These are phyloP conservation scores for Noccaea caerulescens DNA, from an alignment of 345 rosid genomes.

Conservation along the genomic window DNA sequence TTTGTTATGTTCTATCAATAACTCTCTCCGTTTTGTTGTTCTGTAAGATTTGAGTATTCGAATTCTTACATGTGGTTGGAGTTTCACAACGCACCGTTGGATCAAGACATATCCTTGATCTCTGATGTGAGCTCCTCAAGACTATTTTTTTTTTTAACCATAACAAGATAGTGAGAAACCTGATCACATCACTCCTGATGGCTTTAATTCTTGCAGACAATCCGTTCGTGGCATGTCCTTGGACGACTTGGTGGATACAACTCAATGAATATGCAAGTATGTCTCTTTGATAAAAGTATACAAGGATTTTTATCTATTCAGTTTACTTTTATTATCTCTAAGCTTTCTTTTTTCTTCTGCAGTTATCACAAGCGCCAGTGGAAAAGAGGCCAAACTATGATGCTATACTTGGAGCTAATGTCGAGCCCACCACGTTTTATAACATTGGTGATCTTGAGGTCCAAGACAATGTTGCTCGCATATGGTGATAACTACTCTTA, in stretches of 20 bases:
- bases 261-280: conserved; percentile 98
- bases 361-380: conserved; percentile 78
- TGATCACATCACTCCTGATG: conserved; percentile 12
- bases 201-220: conserved; percentile 57
- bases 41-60: conserved; percentile 79
- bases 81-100: conserved; percentile 78
- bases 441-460: conserved; percentile 91
- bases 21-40: conserved; percentile 14
- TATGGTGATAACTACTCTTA: conserved; percentile 57
- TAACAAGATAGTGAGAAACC: not conserved
- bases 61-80: conserved; percentile 94
- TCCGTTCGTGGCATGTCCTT: conserved; percentile 91
- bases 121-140: conserved; percentile 65
- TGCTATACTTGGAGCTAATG: conserved; percentile 83
- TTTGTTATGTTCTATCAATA: not conserved
- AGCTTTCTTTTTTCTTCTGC: conserved; percentile 14
- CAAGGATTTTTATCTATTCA: conserved; percentile 42
- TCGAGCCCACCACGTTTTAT: conserved; percentile 77
- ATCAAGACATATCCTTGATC: conserved; percentile 77
- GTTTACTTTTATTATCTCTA: not conserved
- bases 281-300: conserved; percentile 50
- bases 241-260: conserved; percentile 98
- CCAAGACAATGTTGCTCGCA: conserved; percentile 82
- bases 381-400: conserved; percentile 80
- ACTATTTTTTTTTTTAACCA: not conserved